phyloP scores from a whole-genome alignment of 768 basidiomycete species.

The Cystobasidium ongulense region DNA sequence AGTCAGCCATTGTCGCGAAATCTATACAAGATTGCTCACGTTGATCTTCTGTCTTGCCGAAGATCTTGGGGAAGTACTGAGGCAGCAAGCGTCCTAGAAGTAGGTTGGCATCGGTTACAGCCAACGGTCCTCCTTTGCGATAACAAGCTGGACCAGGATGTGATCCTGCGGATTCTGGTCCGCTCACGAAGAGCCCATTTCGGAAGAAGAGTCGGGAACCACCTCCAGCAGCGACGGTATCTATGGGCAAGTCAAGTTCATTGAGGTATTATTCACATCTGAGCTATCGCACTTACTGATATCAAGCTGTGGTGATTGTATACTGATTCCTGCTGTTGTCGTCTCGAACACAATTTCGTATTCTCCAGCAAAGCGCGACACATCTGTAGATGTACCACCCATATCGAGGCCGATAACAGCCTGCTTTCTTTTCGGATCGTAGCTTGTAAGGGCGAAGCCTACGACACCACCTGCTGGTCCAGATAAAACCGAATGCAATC shows the following conservation, averaged over 20 bases:
- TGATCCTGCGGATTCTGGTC: slow-evolving; percentile 87
- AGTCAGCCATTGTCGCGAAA: not conserved
- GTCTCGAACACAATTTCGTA: slow-evolving; percentile 93
- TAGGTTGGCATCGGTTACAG: slow-evolving; percentile 87
- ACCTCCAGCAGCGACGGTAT: slow-evolving; percentile 86
- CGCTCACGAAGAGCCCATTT: slow-evolving; percentile 81
- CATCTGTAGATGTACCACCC: slow-evolving; percentile 71
- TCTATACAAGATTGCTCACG: slow-evolving; percentile 36
- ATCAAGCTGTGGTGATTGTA: slow-evolving; percentile 85
- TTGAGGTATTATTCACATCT: not conserved
- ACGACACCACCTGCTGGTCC: slow-evolving; percentile 89
- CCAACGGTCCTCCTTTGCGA: slow-evolving; percentile 80
- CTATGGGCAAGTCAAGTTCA: not conserved
- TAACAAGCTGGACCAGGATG: slow-evolving; percentile 91
- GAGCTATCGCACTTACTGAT: slow-evolving; percentile 54
- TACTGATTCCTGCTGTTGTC: slow-evolving; percentile 84
- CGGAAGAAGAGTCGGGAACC: slow-evolving; percentile 80
- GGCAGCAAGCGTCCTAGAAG: slow-evolving; percentile 79
- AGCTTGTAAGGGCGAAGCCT: slow-evolving; percentile 80
- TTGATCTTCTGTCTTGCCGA: slow-evolving; percentile 79
- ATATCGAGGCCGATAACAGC: slow-evolving; percentile 68
- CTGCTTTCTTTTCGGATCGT: slow-evolving; percentile 59
- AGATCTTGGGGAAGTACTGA: slow-evolving; percentile 88
- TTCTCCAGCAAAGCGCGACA: slow-evolving; percentile 80
- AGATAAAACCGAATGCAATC: slow-evolving; percentile 78